Conservation (phyloP, 2,329 filamentous ascomycete species). For the Hypoxylon sp. region DNA sequence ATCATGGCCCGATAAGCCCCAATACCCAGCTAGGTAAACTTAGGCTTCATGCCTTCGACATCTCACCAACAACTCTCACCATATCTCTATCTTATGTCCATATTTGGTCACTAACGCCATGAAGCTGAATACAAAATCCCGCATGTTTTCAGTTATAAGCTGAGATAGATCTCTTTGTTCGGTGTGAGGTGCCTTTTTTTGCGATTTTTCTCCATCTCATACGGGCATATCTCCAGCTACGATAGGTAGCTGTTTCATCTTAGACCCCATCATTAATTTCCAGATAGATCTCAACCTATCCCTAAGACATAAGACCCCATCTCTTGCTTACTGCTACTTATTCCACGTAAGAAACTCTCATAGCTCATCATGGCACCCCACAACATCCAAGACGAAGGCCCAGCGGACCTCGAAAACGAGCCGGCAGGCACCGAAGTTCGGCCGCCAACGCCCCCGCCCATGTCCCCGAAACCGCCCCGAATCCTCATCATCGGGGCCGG, state of each 20-base stretch:
- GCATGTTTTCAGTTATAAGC: neutral
- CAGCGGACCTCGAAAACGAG: conserved; percentile 47
- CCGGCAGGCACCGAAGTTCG: conserved; percentile 45
- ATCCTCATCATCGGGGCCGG: conserved; percentile 88
- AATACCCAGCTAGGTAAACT: conserved; percentile 1
- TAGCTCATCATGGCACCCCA: conserved; percentile 48
- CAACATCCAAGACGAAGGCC: conserved; percentile 48
- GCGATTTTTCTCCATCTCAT: neutral
- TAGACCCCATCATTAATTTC: neutral
- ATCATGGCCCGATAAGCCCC: conserved; percentile 26
- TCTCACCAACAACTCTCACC: conserved; percentile 2
- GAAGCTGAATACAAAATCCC: neutral
- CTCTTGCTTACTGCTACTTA: neutral
- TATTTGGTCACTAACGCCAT: neutral
- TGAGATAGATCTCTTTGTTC: conserved; percentile 7
- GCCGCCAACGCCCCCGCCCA: conserved; percentile 58
- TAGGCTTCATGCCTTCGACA: conserved; percentile 2
- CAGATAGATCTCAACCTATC: neutral
- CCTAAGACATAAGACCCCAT: neutral
- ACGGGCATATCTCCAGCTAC: neutral
- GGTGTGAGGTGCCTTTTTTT: neutral
- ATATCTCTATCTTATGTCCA: neutral
- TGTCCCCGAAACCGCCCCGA: conserved; percentile 68
- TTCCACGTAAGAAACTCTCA: neutral
- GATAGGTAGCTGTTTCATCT: neutral